These are phyloP conservation scores for Mucor sp. DNA, from an alignment of 371 early-diverging fungal species.

Conservation along the genomic window DNA sequence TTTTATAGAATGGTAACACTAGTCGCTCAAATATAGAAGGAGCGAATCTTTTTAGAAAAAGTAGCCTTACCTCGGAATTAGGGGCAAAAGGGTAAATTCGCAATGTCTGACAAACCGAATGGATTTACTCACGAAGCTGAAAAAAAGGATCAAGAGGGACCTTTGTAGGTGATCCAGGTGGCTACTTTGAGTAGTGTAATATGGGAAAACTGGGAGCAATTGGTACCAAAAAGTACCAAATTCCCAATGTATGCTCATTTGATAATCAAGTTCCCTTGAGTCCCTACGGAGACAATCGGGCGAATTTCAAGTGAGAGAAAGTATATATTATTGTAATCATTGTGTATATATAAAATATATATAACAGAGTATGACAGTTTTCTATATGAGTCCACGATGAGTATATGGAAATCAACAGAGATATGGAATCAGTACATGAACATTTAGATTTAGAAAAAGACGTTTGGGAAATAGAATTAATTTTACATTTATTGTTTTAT, in stretches of 20 bases:
- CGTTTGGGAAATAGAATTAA: neutral
- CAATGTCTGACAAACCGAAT: neutral
- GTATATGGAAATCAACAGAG: neutral
- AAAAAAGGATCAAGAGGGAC: constrained; percentile 12
- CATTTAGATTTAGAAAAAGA: neutral
- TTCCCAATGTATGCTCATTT: constrained; percentile 11
- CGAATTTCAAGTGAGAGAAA: neutral
- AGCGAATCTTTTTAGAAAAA: neutral
- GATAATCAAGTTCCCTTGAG: constrained; percentile 9
- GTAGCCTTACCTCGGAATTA: constrained; percentile 1
- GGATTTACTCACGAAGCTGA: neutral
- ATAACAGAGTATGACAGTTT: neutral
- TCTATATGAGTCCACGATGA: neutral
- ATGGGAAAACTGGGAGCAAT: constrained; percentile 10
- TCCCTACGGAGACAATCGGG: constrained; percentile 14
- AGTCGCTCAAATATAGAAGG: neutral
- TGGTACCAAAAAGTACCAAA: neutral
- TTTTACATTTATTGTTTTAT: neutral
- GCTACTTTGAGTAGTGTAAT: neutral
- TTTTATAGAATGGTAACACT: neutral
- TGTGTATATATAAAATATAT: neutral
- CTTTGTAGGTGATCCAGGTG: neutral
- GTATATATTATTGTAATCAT: neutral
- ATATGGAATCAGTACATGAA: neutral
- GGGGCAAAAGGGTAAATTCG: neutral